These are phyloP conservation scores for Leucoagaricus sp. DNA, from an alignment of 1,284 basidiomycete genomes.

Conservation along the genomic window DNA sequence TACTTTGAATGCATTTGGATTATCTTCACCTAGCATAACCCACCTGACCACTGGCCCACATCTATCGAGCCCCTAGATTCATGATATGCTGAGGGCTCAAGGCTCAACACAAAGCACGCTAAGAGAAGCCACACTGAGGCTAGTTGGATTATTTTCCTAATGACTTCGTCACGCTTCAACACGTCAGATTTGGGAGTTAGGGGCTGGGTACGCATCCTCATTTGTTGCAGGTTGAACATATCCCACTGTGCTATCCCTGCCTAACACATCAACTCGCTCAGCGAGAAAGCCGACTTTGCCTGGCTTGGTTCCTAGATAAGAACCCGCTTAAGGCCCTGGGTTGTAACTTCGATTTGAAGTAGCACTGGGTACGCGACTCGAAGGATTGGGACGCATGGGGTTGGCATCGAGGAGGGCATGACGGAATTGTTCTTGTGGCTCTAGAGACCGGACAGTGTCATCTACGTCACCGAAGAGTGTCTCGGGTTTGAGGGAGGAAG, in stretches of 20 bases:
- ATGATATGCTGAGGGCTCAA: constrained; percentile 50
- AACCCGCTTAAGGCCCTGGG: constrained; percentile 27
- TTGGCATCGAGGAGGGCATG: constrained; percentile 53
- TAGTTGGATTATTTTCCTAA: constrained; percentile 66
- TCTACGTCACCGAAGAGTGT: constrained; percentile 35
- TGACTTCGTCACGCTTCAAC: constrained; percentile 13
- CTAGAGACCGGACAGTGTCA: constrained; percentile 60
- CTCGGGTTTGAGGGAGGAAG: constrained; percentile 25
- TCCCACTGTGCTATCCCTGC: constrained; percentile 15
- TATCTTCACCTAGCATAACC: constrained; percentile 49
- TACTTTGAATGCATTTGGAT: too few relatives aligned
- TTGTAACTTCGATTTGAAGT: constrained; percentile 23
- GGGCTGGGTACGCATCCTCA: constrained; percentile 23
- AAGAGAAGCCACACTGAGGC: constrained; percentile 62
- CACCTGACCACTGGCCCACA: constrained; percentile 45
- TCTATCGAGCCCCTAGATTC: constrained; percentile 23
- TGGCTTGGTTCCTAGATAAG: not conserved
- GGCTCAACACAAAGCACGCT: constrained; percentile 66
- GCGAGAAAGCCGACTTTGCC: constrained; percentile 39
- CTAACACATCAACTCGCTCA: constrained; percentile 25
- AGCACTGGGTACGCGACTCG: constrained; percentile 14
- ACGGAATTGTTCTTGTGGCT: constrained; percentile 67
- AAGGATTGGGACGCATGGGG: constrained; percentile 31
- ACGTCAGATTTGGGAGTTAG: constrained; percentile 43
- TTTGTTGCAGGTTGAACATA: constrained; percentile 5